Evolutionary conservation across 2,329 filamentous ascomycete genomes (phyloP), one percentile per base, ranked within the genome.

Genomic region (Penicillium sp.): DNA sequence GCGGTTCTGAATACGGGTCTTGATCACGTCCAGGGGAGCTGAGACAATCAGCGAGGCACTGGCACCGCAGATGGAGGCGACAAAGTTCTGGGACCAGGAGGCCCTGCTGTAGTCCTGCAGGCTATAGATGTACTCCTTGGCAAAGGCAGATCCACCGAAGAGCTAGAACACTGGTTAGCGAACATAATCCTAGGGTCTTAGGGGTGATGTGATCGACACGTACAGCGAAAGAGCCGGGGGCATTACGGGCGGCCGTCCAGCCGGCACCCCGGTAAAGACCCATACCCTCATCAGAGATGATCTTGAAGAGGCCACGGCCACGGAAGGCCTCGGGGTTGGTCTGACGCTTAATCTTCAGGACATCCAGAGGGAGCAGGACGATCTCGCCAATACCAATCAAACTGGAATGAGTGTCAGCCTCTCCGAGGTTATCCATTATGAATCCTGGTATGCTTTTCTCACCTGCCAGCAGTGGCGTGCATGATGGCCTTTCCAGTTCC

Each of bases 321-420:
- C 90, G 84, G 84, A 98, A 98, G 31, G 93, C 91, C 68, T 97
- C 93, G 35, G 93, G 93, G 79, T 98, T 98, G 60, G 93, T 98
- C 78, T 98, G 93, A 65, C 93, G 86, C 82, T 98, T 98, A 78
- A 98, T 98, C 82, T 98, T 98, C 56, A 98, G 82, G 33, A 98
- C 92, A 64, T 98, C 93, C 53, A 98, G 83, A 37, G 93, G 93
- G 35, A 98, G 82, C 27, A 98, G 82, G 51, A 98, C 82, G 58
- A 98, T 95, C 77, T 98, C 93, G 67, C 93, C 93, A 64, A 98
- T 95, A 64, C 93, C 93, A 66, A 98, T 95, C 66, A 98, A 69
- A 75, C 88, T 92, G 56, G 23, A 50, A 7, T 52, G 49, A 32
- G 31, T 33, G 52, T 59, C 38, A 62, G 50, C 29, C 20, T 47